Evolutionary conservation across 306 rosid species (phyloP).

Genomic region (Lathyrus tuberosus): DNA sequence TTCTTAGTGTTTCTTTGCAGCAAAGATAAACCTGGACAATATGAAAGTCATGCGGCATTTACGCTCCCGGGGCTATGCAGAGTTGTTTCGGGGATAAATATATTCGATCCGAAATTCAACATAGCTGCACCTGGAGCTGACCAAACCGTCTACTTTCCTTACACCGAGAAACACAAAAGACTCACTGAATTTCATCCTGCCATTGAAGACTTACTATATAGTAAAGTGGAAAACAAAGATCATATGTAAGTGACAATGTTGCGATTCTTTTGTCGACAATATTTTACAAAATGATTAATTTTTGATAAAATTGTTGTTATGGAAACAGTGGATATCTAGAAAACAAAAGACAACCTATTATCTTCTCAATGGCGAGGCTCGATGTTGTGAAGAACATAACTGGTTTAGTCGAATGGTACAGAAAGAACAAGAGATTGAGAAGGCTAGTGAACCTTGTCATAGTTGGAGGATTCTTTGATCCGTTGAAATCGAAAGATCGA

Average conservation of each 20-base stretch:
- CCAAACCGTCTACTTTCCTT: conserved; percentile 82
- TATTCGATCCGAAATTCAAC: conserved; percentile 91
- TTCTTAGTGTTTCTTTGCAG: conserved; percentile 55
- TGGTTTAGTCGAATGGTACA: conserved; percentile 86
- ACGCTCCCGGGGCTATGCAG: conserved; percentile 90
- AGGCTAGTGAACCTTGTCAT: conserved; percentile 81
- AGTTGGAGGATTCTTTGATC: conserved; percentile 95
- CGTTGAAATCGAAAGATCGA: conserved; percentile 78
- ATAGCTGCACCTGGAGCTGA: conserved; percentile 95
- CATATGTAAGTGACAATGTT: conserved; percentile 57
- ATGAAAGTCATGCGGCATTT: conserved; percentile 81
- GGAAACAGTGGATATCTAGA: conserved; percentile 70
- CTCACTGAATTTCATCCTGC: conserved; percentile 56
- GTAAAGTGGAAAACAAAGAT: conserved; percentile 64
- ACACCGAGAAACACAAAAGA: conserved; percentile 59
- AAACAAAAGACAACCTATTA: conserved; percentile 71
- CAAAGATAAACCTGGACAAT: conserved; percentile 83
- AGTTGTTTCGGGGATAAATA: conserved; percentile 86
- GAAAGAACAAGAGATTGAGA: conserved; percentile 71
- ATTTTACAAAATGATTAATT: conserved; percentile 16
- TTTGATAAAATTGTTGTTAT: conserved; percentile 3
- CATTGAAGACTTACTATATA: conserved; percentile 71
- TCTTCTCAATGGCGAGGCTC: conserved; percentile 91
- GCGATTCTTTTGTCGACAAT: neutral
- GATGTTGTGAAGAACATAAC: conserved; percentile 86